Evolutionary conservation across 306 rosid genomes (phyloP), one percentile per base, ranked within the genome.

Genomic region (Bauhinia variegata): DNA sequence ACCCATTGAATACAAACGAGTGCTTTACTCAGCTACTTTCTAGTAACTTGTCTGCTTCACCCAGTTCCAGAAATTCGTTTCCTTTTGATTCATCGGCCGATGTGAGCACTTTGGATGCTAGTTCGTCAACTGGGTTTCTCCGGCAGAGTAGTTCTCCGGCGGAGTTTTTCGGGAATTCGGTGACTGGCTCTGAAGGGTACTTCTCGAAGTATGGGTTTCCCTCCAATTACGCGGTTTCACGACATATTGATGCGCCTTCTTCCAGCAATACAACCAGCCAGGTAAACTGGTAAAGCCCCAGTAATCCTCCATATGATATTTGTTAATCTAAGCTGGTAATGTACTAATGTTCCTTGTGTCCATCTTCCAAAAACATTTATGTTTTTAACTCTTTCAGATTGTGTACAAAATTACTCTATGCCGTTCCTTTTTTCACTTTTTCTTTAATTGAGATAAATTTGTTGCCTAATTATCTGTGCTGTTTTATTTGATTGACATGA

Each of bases 11-110:
- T 83, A 80, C 82, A 7, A 71, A 60, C 16, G 85, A 76, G 71
- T 80, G 95, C 58, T 75, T 89, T 57, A 89, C 90, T 58, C 95
- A 92, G 54, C 83, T 92, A 33, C 92, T 92, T 5, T 75, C 79
- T 6, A 60, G 66, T 11, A 53, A 56, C 61, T 16, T 43, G 53
- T 5, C 54, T 8, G 6, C 73, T 41, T 14, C 72, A 4, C 15
- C 82, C 32, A 14, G 68, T 38, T 39, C 71, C 10, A 51, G 65
- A 8, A 60, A 23, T 31, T 44, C 79, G 4, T 54, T 31, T 2
- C 8, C 66, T 23, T 67, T 74, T 11, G 78, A 79, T 34, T 15
- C 83, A 12, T 39, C 84, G 4, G 72, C n/a, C 3, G 75, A 70
- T 67, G 77, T 76, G 2, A 36, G 34, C 11, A 54, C 16, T 17